Evolutionary conservation across 352 stramenopile genomes (phyloP).

Genomic region (Globisporangium abappressorium): DNA sequence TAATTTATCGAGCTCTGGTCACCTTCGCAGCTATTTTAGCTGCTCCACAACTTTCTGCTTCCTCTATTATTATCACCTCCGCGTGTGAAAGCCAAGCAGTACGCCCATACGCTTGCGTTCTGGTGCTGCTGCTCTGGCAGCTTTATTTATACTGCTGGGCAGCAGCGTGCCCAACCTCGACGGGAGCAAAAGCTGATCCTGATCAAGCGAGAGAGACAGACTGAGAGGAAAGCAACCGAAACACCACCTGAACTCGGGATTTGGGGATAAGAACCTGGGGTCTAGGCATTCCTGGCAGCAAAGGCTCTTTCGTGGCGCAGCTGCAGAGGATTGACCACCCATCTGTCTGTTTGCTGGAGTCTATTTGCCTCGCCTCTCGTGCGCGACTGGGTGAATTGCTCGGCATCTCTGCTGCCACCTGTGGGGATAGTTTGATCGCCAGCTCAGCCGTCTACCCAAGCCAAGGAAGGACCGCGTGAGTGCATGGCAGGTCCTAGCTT

Average conservation of each 20-base stretch:
- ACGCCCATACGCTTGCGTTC: background rate
- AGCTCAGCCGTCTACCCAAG: background rate
- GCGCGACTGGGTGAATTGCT: background rate
- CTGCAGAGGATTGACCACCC: background rate
- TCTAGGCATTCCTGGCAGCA: background rate
- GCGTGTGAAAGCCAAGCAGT: too few species aligned
- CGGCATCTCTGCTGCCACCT: background rate
- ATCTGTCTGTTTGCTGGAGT: background rate
- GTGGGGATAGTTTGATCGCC: background rate
- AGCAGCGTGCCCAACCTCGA: background rate
- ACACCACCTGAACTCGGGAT: background rate
- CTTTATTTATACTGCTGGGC: background rate
- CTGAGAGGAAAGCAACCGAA: too few species aligned
- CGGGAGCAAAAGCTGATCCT: too few species aligned
- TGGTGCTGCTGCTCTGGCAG: background rate
- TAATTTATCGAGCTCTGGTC: too few species aligned
- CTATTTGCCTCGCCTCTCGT: background rate
- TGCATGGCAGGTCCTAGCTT: conserved; percentile 7
- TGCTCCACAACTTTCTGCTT: too few species aligned
- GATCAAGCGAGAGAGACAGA: too few species aligned
- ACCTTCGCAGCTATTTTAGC: too few species aligned
- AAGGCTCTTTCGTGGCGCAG: background rate
- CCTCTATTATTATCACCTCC: too few species aligned
- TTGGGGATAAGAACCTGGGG: background rate
- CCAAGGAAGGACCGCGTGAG: background rate